These are phyloP conservation scores for Fusarium nygamai DNA, from an alignment of 2,329 filamentous ascomycete species.

Conservation along the genomic window DNA sequence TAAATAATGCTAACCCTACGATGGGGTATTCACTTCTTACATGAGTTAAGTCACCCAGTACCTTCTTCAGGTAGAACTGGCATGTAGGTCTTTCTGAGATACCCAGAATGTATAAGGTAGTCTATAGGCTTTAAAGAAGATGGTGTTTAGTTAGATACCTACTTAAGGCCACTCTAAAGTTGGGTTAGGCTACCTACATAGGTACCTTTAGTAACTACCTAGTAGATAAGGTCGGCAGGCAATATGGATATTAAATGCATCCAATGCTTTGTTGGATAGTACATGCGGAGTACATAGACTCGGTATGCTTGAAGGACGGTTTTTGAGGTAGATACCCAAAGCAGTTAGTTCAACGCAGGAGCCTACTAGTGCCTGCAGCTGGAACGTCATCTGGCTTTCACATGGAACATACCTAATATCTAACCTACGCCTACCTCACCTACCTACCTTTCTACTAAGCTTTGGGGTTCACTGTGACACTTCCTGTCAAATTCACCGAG, in stretches of 20 bases:
- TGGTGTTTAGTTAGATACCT: no score
- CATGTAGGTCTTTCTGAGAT: no score
- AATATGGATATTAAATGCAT: neutral
- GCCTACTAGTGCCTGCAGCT: neutral
- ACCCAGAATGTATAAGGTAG: no score
- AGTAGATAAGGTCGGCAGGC: neutral
- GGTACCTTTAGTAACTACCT: no score
- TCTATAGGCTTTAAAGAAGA: no score
- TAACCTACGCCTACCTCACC: neutral
- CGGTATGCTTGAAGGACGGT: neutral
- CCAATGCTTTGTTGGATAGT: neutral
- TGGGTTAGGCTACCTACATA: no score
- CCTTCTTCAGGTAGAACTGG: no score
- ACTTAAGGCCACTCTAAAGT: no score
- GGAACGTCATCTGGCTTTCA: slow-evolving; percentile 36
- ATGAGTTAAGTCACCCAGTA: neutral
- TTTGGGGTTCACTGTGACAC: neutral
- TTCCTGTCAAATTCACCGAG: neutral
- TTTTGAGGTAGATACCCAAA: neutral
- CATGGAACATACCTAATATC: slow-evolving; percentile 17
- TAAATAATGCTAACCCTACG: neutral
- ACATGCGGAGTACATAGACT: neutral
- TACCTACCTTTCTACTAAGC: neutral
- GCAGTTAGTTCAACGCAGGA: slow-evolving; percentile 7
- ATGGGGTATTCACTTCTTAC: neutral